phyloP scores from a whole-genome alignment of 345 rosid species.

The Salix brachista region DNA sequence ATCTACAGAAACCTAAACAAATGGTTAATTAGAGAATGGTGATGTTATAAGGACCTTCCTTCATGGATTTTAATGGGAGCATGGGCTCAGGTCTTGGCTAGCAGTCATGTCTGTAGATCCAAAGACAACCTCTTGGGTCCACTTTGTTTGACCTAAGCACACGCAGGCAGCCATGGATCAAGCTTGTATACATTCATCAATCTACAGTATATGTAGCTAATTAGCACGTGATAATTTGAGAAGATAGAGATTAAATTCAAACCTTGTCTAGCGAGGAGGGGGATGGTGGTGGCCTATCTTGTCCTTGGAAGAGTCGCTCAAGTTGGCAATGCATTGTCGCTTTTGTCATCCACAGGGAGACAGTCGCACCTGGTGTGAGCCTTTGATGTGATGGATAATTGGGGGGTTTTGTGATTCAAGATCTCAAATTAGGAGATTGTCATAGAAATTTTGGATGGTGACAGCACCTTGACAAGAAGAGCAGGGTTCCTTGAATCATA shows the following conservation, averaged over 20 bases:
- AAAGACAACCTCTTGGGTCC: constrained; percentile 17
- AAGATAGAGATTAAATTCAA: not conserved
- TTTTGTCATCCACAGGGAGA: constrained; percentile 13
- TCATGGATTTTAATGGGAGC: not conserved
- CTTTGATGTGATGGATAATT: not conserved
- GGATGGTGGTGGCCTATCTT: constrained; percentile 14
- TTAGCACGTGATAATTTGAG: not conserved
- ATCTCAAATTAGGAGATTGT: not conserved
- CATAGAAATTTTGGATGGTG: constrained; percentile 9
- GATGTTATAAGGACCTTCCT: not conserved
- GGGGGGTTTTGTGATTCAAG: constrained; percentile 8
- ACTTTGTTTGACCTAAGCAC: not conserved
- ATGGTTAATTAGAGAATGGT: not conserved
- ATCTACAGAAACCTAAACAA: not conserved
- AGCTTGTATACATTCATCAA: not conserved
- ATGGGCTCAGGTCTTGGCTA: constrained; percentile 15
- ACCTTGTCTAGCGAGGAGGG: constrained; percentile 9
- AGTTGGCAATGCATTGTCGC: not conserved
- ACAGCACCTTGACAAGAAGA: constrained; percentile 20
- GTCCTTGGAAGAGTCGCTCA: not conserved
- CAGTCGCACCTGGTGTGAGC: constrained; percentile 1
- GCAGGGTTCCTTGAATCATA: constrained; percentile 7
- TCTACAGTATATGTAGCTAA: not conserved
- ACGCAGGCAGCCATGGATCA: not conserved
- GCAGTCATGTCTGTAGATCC: constrained; percentile 16